Evolutionary conservation across 129 eudicot species (phyloP), one percentile per base, ranked within the genome.

Genomic region (Pulicaria dysenterica): DNA sequence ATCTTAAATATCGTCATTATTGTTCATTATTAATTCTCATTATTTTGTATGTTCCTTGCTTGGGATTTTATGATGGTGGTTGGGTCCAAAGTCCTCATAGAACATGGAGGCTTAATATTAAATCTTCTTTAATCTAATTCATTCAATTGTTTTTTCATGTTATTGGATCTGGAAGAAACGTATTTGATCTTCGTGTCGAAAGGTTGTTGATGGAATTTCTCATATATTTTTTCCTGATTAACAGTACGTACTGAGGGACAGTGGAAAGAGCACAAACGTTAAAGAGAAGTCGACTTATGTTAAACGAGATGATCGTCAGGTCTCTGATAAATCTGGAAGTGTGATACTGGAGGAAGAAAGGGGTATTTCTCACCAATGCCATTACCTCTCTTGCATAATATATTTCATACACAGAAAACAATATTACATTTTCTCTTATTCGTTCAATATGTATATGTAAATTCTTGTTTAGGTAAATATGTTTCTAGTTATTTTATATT

Each of bases 191-290:
- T 46, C 16, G 34, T 31, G 72, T 47, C 42, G 57, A 31, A 46
- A 66, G 24, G 44, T 66, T 36, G 13, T 9, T 70, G 55, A 24
- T 70, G 24, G 24, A 45, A 57, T 58, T 39, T 43, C 48, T 47
- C 34, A 15, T 44, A 39, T 59, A 4, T 45, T 59, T 54, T 34
- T 44, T 54, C 46, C 5, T 67, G 13, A 43, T 71, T 64, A 12
- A 58, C 91, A 89, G 92, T 89, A 89, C 82, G 89, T 89, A 14
- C 67, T 73, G 42, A 84, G 84, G 84, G 92, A 82, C 41, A 79
- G 74, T 38, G 78, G 83, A 41, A 89, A 86, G 80, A 76, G 64
- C 65, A 67, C 75, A 36, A 66, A 78, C 68, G 83, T 70, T 46
- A 89, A 86, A 79, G 96, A 83, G 46, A 86, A 86, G 79, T 70